phyloP scores from a whole-genome alignment of 1,284 basidiomycete genomes.

The Cryptococcus jaspeensis region DNA sequence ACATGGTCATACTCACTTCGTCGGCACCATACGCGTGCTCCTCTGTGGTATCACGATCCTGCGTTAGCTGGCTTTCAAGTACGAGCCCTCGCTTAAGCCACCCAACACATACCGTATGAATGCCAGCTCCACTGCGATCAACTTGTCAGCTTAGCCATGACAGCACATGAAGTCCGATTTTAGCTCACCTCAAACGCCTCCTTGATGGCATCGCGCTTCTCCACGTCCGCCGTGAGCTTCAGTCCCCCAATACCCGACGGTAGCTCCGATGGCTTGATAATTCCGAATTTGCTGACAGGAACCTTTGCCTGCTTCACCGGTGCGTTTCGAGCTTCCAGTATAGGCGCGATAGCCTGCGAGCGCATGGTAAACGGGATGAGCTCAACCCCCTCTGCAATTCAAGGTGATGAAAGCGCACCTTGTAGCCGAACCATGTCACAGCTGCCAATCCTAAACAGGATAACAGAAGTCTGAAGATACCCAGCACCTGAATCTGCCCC shows the following conservation, averaged over 20 bases:
- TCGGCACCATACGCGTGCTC: conserved; percentile 83
- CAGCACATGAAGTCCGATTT: too few species aligned
- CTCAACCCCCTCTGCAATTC: not conserved
- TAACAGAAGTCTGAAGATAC: conserved; percentile 5
- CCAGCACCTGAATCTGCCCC: conserved; percentile 9
- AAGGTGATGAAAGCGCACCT: conserved; percentile 3
- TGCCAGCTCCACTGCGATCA: conserved; percentile 67
- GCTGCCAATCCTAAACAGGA: conserved; percentile 13
- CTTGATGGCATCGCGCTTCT: conserved; percentile 67
- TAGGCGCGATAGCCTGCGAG: conserved; percentile 8
- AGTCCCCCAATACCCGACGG: conserved; percentile 11
- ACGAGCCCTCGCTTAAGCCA: too few species aligned
- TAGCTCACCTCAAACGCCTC: conserved; percentile 71
- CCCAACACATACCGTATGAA: conserved; percentile 62
- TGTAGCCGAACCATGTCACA: conserved; percentile 20
- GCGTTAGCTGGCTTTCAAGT: not conserved
- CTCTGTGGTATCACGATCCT: conserved; percentile 52
- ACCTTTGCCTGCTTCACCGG: conserved; percentile 3
- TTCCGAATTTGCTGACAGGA: conserved; percentile 13
- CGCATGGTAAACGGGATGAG: not conserved
- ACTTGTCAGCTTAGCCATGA: not conserved
- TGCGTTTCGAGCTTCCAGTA: conserved; percentile 1
- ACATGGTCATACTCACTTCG: conserved; percentile 53
- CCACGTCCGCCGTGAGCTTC: conserved; percentile 57
- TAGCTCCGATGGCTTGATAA: conserved; percentile 13